Percentiles rank a stretch among this genome's conserved stretches.
Conservation (phyloP, 257 asterid genomes). For the Hygrophila difformis region DNA sequence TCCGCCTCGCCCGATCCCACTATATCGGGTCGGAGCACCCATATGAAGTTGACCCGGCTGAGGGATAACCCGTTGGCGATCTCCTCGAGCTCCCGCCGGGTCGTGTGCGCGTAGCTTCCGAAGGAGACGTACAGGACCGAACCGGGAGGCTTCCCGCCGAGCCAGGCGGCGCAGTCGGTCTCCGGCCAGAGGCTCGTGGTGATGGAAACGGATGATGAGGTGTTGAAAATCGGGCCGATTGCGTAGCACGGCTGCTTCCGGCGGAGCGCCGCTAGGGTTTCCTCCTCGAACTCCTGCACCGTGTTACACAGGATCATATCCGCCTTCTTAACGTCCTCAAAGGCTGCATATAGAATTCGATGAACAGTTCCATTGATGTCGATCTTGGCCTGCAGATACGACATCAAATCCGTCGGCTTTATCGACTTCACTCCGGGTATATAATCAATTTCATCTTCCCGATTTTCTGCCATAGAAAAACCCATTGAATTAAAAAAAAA, state of each 20-base stretch:
- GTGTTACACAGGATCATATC: slow-evolving; percentile 11
- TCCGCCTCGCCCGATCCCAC: not conserved
- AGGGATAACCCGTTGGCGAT: not conserved
- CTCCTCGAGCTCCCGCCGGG: not conserved
- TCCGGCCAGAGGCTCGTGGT: slow-evolving; percentile 9
- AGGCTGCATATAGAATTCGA: not conserved
- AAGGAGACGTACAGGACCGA: slow-evolving; percentile 13
- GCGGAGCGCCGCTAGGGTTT: not conserved
- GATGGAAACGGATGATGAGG: too few relatives aligned
- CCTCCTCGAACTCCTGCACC: slow-evolving; percentile 2
- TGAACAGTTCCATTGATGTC: not conserved
- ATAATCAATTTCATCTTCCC: slow-evolving; percentile 4
- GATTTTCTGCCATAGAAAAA: too few relatives aligned
- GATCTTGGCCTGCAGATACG: not conserved
- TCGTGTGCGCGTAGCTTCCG: slow-evolving; percentile 6
- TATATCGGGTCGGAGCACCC: slow-evolving; percentile 2
- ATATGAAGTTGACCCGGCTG: not conserved
- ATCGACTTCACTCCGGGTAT: slow-evolving; percentile 6
- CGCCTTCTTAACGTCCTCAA: not conserved
- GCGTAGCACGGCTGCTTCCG: slow-evolving; percentile 3
- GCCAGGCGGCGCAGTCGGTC: slow-evolving; percentile 9
- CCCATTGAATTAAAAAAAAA: too few relatives aligned
- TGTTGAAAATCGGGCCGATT: slow-evolving; percentile 12
- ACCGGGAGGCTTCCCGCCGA: slow-evolving; percentile 1
- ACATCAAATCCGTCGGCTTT: not conserved